Evolutionary conservation across 75 land plant species (phyloP).

Genomic region (Cryptomeria japonica): DNA sequence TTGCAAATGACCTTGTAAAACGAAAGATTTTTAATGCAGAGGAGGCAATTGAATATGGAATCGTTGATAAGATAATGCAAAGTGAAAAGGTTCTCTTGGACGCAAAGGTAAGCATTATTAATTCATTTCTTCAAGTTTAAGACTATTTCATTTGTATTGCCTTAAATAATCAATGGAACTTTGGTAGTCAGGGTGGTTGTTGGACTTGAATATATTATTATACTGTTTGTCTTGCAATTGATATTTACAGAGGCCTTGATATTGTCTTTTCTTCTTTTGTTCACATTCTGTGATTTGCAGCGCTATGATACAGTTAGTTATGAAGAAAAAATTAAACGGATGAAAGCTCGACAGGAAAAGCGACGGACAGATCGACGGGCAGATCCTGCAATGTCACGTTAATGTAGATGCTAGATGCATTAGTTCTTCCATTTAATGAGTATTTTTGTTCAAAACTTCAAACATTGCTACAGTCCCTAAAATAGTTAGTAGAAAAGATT

Average conservation of each 20-base stretch:
- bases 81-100: conserved; percentile 55
- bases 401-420: neutral
- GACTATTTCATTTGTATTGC: neutral
- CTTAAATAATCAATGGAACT: neutral
- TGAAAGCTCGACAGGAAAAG: conserved; percentile 32
- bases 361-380: conserved; percentile 22
- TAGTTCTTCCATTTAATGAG: neutral
- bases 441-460: neutral
- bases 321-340: conserved; percentile 60
- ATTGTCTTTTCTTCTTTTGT: neutral
- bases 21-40: conserved; percentile 71
- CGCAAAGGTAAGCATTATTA: conserved; percentile 39
- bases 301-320: conserved; percentile 71
- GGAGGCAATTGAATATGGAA: conserved; percentile 87
- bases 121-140: neutral
- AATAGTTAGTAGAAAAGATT: neutral
- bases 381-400: conserved; percentile 40
- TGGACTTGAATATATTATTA: neutral
- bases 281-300: conserved; percentile 28
- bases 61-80: conserved; percentile 84
- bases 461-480: neutral
- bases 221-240: neutral
- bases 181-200: neutral
- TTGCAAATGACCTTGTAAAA: conserved; percentile 70
- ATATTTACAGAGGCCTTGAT: neutral